Evolutionary conservation across 192 early-diverging fungal species (phyloP).

Genomic region (Podila minutissima): DNA sequence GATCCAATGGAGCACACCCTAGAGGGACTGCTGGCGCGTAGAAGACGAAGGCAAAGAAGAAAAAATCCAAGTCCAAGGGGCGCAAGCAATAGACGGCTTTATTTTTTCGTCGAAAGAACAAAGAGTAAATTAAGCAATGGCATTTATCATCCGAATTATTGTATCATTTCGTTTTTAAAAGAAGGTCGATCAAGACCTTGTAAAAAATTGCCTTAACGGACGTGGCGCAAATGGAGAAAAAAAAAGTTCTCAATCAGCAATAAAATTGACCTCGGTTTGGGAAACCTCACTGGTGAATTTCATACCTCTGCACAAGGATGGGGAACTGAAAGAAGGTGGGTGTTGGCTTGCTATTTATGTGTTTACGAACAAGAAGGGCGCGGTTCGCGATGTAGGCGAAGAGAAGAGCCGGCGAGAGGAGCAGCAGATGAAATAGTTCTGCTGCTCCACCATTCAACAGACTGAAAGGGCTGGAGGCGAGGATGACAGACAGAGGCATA

Average conservation of each 20-base stretch:
- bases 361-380: too few relatives aligned
- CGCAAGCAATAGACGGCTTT: not conserved
- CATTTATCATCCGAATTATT: not conserved
- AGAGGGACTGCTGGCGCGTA: not conserved
- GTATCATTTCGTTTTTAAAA: too few relatives aligned
- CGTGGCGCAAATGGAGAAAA: not conserved
- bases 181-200: too few relatives aligned
- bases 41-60: not conserved
- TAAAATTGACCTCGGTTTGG: not conserved
- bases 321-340: not conserved
- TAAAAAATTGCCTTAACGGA: too few relatives aligned
- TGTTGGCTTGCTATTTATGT: too few relatives aligned
- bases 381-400: too few relatives aligned
- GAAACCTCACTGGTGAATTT: slow-evolving; percentile 5
- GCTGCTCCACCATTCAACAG: too few relatives aligned
- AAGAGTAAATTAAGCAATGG: not conserved
- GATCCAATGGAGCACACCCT: too few relatives aligned
- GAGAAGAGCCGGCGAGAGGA: too few relatives aligned
- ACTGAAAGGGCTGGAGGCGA: too few relatives aligned
- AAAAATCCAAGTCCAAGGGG: slow-evolving; percentile 6
- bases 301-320: not conserved
- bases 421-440: too few relatives aligned
- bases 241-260: slow-evolving; percentile 1
- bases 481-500: too few relatives aligned
- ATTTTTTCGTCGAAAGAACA: not conserved